These are phyloP conservation scores for Aspergillus novoparasiticus DNA, from an alignment of 2,329 filamentous ascomycete species.

Conservation along the genomic window DNA sequence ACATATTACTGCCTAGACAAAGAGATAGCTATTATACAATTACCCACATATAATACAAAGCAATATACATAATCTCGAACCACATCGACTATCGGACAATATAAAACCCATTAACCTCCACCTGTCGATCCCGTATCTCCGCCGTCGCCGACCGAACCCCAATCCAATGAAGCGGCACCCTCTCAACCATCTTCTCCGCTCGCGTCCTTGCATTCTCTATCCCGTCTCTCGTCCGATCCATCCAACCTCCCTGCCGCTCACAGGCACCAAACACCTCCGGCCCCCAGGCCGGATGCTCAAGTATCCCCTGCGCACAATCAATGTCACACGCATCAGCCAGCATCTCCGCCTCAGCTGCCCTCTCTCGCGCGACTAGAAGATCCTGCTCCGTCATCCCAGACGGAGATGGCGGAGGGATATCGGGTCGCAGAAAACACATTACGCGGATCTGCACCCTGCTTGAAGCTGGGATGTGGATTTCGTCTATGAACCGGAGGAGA, in stretches of 20 bases:
- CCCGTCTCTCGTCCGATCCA: constrained; percentile 49
- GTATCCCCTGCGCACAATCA: constrained; percentile 36
- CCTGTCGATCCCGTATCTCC: constrained; percentile 50
- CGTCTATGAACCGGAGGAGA: constrained; percentile 32
- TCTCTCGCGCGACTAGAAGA: background rate
- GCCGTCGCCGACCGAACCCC: constrained; percentile 56
- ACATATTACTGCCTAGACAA: background rate
- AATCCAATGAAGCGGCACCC: constrained; percentile 60
- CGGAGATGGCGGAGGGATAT: constrained; percentile 15
- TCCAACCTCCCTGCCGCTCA: constrained; percentile 18
- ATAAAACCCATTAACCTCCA: constrained; percentile 42
- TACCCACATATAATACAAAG: background rate
- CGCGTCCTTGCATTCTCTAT: constrained; percentile 53
- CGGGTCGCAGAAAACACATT: constrained; percentile 61
- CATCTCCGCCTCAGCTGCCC: background rate
- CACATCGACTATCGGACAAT: constrained; percentile 30
- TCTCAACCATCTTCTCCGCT: constrained; percentile 59
- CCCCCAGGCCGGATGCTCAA: constrained; percentile 44
- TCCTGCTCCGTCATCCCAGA: constrained; percentile 6
- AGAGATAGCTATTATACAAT: background rate
- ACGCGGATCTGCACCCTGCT: constrained; percentile 57
- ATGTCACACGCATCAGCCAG: constrained; percentile 30
- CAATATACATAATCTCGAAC: background rate
- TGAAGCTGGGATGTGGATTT: constrained; percentile 16
- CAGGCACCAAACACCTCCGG: background rate